Evolutionary conservation across 306 rosid genomes (phyloP).

Genomic region (Morella rubra): DNA sequence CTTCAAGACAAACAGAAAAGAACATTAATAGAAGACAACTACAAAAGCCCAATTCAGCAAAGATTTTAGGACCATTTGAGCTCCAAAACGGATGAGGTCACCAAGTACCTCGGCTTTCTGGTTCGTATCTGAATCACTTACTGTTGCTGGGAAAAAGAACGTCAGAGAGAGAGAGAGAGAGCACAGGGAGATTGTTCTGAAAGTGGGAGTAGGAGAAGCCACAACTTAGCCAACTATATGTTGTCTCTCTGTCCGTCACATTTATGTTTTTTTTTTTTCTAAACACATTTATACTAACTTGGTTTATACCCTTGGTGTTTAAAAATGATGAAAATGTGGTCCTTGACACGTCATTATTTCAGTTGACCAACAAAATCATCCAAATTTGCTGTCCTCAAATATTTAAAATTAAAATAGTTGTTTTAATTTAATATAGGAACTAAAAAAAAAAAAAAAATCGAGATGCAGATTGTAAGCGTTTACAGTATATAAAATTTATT

Average conservation of each 20-base stretch:
- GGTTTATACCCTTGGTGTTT: conserved; percentile 29
- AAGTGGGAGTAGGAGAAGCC: not conserved
- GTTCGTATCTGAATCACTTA: conserved; percentile 18
- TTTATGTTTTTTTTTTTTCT: too few species aligned
- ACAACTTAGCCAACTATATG: conserved; percentile 3
- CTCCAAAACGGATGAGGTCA: not conserved
- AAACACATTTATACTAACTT: too few species aligned
- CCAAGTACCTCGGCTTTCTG: conserved; percentile 25
- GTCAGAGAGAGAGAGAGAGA: conserved; percentile 1
- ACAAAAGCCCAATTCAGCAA: conserved; percentile 5
- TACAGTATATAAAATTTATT: too few species aligned
- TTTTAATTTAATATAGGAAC: too few species aligned
- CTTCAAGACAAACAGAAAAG: not conserved
- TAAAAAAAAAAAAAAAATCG: too few species aligned
- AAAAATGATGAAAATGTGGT: conserved; percentile 20
- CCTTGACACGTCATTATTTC: conserved; percentile 17
- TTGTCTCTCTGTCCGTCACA: conserved; percentile 25
- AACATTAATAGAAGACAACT: not conserved
- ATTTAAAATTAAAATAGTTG: too few species aligned
- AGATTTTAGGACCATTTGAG: not conserved
- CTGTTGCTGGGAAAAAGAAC: not conserved
- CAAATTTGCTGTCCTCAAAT: not conserved
- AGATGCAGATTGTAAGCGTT: too few species aligned
- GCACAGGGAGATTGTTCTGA: not conserved
- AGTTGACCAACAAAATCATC: conserved; percentile 25